Base-by-base conservation (phyloP, 768 basidiomycete species). In the button mushroom (Agaricus bisporus) region DNA sequence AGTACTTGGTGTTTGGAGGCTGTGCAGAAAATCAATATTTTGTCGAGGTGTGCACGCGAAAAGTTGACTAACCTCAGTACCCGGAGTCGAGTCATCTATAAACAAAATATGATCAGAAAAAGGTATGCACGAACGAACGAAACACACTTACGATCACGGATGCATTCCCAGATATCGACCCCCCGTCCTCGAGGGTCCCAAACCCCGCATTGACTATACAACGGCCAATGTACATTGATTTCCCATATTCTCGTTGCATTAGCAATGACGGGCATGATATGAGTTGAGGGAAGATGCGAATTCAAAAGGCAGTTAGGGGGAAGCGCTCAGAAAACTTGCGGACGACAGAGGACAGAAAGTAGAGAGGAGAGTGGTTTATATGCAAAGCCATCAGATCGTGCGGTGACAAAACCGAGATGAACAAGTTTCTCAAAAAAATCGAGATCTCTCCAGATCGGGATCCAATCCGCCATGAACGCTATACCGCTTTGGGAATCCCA, bases 121-220 rank as follows among this genome's bases (percentile, higher is more conserved):
- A 15, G 39, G 37, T 18, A 20, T 39, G 32, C 48, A 35, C 38
- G 17, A 44, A 17, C n/a, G 41, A 22, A 51, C 29, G 52, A 37
- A 25, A 48, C 57, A 36, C 48, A 77, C 83, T 68, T 67, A 88
- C 86, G 86, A 60, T 80, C 77, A 66, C 73, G 68, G 50, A 87
- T 71, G 63, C 86, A 88, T 61, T 88, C 85, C 85, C 85, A 88
- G 51, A 88, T 77, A 52, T 86, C 83, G 39, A 88, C 86, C 25
- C 83, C 80, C 38, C 80, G 78, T 49, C 79, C 74, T 66, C 75
- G 78, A 20, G 78, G 68, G 67, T 88, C 82, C 86, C 85, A 88
- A 12, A 83, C 74, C 51, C 81, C 81, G 65, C 86, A 88, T 62
- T 88, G 86, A 56, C 80, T 79, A 64, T 79, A 75, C 41, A 82